Percentiles rank a stretch among this genome's conserved stretches.
phyloP scores from a whole-genome alignment of 2,329 filamentous ascomycete genomes.

The Raffaelea arxii region DNA sequence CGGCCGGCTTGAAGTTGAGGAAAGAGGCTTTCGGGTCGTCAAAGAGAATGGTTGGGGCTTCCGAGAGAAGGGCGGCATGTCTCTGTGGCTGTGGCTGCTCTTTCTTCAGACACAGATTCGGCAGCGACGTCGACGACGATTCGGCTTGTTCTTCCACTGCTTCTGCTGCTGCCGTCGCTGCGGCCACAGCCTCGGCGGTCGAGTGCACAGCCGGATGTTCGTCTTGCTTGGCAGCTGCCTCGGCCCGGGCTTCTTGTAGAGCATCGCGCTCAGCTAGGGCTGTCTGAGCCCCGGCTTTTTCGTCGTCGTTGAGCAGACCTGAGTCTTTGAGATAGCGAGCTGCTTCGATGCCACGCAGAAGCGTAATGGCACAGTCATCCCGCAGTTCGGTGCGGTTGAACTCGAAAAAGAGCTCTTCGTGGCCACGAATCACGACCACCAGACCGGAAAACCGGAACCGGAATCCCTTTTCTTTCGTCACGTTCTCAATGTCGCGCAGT shows the following conservation, averaged over 20 bases:
- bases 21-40: constrained; percentile 84
- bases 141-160: background rate
- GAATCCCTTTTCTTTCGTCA: constrained; percentile 91
- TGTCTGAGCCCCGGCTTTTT: constrained; percentile 59
- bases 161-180: background rate
- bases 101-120: no score
- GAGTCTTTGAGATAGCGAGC: constrained; percentile 62
- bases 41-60: constrained; percentile 70
- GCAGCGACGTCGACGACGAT: background rate
- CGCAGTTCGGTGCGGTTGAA: constrained; percentile 68
- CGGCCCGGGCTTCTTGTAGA: constrained; percentile 61
- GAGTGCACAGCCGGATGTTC: constrained; percentile 15
- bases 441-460: constrained; percentile 84
- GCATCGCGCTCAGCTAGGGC: constrained; percentile 76
- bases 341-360: constrained; percentile 68
- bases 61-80: constrained; percentile 34
- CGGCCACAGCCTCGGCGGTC: background rate
- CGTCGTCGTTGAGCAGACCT: constrained; percentile 54
- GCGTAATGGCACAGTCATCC: constrained; percentile 79
- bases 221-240: constrained; percentile 35
- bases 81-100: constrained; percentile 37
- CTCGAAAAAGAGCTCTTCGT: constrained; percentile 96
- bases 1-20: constrained; percentile 78
- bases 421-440: constrained; percentile 84
- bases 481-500: constrained; percentile 83